These are phyloP conservation scores for Collybia nuda DNA, from an alignment of 768 basidiomycete genomes.

Conservation along the genomic window DNA sequence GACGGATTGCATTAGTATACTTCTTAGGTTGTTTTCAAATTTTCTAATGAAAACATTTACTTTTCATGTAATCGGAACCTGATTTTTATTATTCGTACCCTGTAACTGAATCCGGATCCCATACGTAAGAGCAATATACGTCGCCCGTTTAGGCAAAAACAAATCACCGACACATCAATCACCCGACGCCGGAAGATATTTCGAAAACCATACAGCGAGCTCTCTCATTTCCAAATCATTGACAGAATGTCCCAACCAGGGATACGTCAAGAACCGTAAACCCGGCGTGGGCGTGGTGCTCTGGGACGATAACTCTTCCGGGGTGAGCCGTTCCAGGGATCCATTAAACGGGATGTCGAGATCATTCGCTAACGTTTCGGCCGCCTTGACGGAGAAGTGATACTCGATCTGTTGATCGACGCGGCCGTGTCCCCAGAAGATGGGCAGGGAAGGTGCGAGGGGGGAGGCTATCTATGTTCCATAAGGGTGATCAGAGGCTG, in stretches of 20 bases:
- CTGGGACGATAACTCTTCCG: slow-evolving; percentile 11
- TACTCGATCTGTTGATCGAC: slow-evolving; percentile 59
- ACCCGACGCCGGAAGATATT: background rate
- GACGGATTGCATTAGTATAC: background rate
- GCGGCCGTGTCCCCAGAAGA: slow-evolving; percentile 79
- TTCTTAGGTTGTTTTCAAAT: background rate
- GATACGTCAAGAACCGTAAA: slow-evolving; percentile 25
- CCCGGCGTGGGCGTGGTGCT: slow-evolving; percentile 7
- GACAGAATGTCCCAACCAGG: slow-evolving; percentile 26
- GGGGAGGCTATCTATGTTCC: slow-evolving; percentile 44
- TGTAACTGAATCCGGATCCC: no score
- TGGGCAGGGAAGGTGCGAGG: slow-evolving; percentile 48
- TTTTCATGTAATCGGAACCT: no score
- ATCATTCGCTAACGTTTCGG: slow-evolving; percentile 44
- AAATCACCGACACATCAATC: no score
- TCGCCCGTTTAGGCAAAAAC: no score
- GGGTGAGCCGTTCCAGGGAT: slow-evolving; percentile 10
- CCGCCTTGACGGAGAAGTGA: slow-evolving; percentile 43
- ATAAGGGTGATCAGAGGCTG: background rate
- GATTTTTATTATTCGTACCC: background rate
- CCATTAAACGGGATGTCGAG: slow-evolving; percentile 39
- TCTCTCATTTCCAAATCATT: slow-evolving; percentile 22
- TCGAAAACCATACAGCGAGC: slow-evolving; percentile 22
- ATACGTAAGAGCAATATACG: no score
- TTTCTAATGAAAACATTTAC: background rate